These are phyloP conservation scores for Prunus fruticosa DNA, from an alignment of 306 rosid genomes.

Conservation along the genomic window DNA sequence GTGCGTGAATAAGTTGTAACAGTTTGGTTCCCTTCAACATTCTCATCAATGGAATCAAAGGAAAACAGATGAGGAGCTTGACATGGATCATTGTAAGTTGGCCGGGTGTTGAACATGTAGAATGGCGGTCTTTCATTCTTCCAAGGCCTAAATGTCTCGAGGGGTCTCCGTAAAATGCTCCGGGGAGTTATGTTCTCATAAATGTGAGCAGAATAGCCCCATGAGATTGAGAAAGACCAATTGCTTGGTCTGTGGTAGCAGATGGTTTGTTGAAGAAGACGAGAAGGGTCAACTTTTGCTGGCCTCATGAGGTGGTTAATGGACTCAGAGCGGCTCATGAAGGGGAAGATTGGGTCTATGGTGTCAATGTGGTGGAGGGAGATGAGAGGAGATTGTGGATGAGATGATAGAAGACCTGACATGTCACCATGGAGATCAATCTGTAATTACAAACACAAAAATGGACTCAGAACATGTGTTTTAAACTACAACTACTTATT, in stretches of 20 bases:
- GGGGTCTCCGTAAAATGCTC: conserved; percentile 31
- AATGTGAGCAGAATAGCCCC: conserved; percentile 54
- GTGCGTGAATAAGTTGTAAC: conserved; percentile 29
- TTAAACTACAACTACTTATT: too few relatives aligned
- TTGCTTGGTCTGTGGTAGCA: conserved; percentile 44
- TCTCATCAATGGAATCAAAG: conserved; percentile 22
- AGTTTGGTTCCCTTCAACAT: background rate
- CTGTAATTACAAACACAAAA: background rate
- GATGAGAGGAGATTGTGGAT: conserved; percentile 36
- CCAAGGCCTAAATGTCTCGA: conserved; percentile 47
- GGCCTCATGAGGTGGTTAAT: conserved; percentile 41
- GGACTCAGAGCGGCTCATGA: conserved; percentile 36
- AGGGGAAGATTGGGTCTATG: conserved; percentile 46
- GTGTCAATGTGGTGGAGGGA: conserved; percentile 52
- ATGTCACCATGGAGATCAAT: conserved; percentile 6
- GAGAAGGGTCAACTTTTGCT: conserved; percentile 29
- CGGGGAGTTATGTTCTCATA: conserved; percentile 39
- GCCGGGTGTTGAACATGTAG: conserved; percentile 48
- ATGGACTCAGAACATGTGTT: too few relatives aligned
- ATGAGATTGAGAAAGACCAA: conserved; percentile 51
- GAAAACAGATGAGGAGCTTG: conserved; percentile 47
- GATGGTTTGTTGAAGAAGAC: conserved; percentile 49
- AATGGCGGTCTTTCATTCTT: conserved; percentile 19
- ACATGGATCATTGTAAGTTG: conserved; percentile 29
- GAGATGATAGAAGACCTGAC: conserved; percentile 24